These are phyloP conservation scores for Lentinula edodes DNA, from an alignment of 768 basidiomycete genomes.

Conservation along the genomic window DNA sequence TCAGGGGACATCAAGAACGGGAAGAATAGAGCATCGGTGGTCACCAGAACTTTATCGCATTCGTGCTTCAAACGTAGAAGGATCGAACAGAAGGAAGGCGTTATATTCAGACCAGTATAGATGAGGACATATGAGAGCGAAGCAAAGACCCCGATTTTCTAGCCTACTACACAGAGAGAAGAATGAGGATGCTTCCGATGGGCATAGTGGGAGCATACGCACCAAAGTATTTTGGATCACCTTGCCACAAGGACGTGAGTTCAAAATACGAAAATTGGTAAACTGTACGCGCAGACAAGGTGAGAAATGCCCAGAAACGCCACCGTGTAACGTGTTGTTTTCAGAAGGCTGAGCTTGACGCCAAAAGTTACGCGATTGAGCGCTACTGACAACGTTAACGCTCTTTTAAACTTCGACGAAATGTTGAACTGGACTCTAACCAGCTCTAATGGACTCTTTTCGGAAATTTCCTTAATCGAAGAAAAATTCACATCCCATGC, in stretches of 20 bases:
- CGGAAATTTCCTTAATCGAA: too few species aligned
- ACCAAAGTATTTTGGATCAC: not conserved
- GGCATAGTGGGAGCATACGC: not conserved
- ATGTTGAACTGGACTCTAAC: too few species aligned
- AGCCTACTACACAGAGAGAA: not conserved
- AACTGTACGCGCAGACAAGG: too few species aligned
- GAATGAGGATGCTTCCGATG: not conserved
- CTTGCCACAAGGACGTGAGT: not conserved
- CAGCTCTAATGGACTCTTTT: too few species aligned
- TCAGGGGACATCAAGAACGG: not conserved
- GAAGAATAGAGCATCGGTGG: not conserved
- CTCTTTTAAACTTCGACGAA: too few species aligned
- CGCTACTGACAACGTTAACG: not conserved
- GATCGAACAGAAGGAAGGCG: not conserved
- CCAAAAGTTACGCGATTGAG: not conserved
- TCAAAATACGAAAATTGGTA: not conserved
- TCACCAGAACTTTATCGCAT: not conserved
- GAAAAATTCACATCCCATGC: not conserved
- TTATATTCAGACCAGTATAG: not conserved
- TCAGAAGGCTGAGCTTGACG: not conserved
- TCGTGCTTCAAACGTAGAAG: not conserved
- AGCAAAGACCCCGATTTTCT: not conserved
- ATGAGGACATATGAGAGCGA: not conserved
- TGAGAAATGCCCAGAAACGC: too few species aligned
- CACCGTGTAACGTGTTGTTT: too few species aligned